Evolutionary conservation across 257 asterid species (phyloP).

Genomic region (Cynanchum wilfordii): DNA sequence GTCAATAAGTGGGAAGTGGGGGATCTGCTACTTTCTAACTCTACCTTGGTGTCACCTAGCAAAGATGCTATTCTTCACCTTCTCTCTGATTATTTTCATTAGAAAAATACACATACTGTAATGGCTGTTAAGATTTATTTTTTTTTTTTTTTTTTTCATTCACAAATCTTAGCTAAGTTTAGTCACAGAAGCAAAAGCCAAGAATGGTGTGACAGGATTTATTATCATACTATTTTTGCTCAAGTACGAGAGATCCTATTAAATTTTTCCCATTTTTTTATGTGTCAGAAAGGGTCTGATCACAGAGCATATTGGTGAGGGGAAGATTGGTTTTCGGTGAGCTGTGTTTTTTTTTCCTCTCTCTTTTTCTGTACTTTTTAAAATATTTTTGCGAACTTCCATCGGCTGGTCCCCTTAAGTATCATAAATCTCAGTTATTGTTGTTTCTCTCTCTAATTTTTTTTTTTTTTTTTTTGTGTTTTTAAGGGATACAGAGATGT

Average conservation of each 20-base stretch:
- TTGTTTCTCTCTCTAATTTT: slow-evolving; percentile 13
- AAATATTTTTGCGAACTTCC: slow-evolving; percentile 20
- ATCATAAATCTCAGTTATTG: slow-evolving; percentile 51
- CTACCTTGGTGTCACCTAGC: slow-evolving; percentile 62
- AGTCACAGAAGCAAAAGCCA: slow-evolving; percentile 1
- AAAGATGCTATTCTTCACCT: slow-evolving; percentile 62
- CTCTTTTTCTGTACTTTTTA: background rate
- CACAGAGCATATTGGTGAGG: slow-evolving; percentile 48
- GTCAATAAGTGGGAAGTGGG: slow-evolving; percentile 34
- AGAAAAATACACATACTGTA: slow-evolving; percentile 11
- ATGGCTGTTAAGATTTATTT: background rate
- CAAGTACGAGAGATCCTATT: background rate
- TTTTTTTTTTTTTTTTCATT: background rate
- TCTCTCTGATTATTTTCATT: slow-evolving; percentile 18
- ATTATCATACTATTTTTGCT: background rate
- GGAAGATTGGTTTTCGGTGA: slow-evolving; percentile 51
- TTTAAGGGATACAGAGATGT: slow-evolving; percentile 30
- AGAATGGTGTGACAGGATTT: background rate
- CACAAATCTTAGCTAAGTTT: slow-evolving; percentile 8
- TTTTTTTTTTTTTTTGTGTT: background rate
- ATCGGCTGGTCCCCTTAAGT: slow-evolving; percentile 45
- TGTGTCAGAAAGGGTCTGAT: slow-evolving; percentile 26
- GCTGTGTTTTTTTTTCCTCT: slow-evolving; percentile 31
- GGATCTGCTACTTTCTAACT: slow-evolving; percentile 48
- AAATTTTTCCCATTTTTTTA: background rate